Evolutionary conservation across 352 stramenopile genomes (phyloP), one percentile per base, ranked within the genome.

Genomic region (Phytophthora pistaciae): DNA sequence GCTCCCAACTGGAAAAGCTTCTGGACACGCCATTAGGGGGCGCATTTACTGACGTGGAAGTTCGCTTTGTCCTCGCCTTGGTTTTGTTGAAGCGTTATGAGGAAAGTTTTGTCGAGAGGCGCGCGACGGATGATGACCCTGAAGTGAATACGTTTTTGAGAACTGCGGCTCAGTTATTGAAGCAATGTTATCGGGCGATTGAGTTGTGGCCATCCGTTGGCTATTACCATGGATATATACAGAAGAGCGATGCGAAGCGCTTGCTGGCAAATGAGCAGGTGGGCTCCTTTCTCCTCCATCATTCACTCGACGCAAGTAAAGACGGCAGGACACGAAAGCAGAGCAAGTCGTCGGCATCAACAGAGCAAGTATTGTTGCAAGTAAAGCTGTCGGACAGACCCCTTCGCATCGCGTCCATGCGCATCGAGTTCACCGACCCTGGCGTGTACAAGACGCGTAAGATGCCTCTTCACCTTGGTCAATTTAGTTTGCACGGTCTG

Each of bases 141-240:
- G 62, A 76, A 65, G 55, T 27, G 18, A 63, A 49, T 21, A 56
- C 60, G 5, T 64, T 62, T 5, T n/a, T 76, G 36, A 65, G 46
- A 54, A 73, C 46, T 46, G 63, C 73, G 10, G 55, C 66, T n/a
- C 29, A 59, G 21, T 23, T 78, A 44, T 42, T 92, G 11, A 76
- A 79, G 50, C 50, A 61, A 6, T 90, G 79, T 55, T 90, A 81
- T 46, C 82, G 80, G 33, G 44, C 66, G 11, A 69, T 92, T n/a
- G 85, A 91, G 31, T 27, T 91, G 23, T 84, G 74, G 80, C 75
- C 78, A 1, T 69, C 63, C 13, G 81, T 91, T 46, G 83, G 85
- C 3, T 92, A 79, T 56, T 91, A 90, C 21, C 80, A 91, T 40
- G 82, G 82, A 6, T 23, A 31, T 2, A 6, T 91, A 2, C 66